Percentiles rank a stretch among this genome's conserved stretches.
These are phyloP conservation scores for Acer negundo DNA, from an alignment of 345 rosid species.

Conservation along the genomic window DNA sequence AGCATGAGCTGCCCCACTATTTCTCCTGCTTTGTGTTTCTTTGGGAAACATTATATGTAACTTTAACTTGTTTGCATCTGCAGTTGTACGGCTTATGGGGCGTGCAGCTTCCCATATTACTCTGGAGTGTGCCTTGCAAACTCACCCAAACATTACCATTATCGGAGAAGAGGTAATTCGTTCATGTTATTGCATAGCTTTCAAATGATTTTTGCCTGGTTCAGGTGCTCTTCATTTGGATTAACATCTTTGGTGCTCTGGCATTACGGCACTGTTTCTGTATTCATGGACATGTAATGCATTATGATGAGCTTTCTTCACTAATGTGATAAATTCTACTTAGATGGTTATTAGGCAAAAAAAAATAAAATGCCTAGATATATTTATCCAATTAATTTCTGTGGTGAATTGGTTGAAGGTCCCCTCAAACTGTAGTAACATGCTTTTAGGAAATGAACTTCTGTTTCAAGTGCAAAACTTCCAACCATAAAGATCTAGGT, in stretches of 20 bases:
- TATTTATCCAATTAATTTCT: neutral
- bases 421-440: no score
- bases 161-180: conserved; percentile 90
- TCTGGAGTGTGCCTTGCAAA: conserved; percentile 95
- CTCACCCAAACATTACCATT: conserved; percentile 91
- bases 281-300: neutral
- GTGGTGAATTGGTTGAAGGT: no score
- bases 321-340: neutral
- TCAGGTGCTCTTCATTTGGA: neutral
- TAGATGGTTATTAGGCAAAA: neutral
- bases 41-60: neutral
- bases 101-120: conserved; percentile 99
- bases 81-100: conserved; percentile 99
- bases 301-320: neutral
- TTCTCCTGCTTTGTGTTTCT: neutral
- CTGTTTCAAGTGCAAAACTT: no score
- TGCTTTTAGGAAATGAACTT: no score
- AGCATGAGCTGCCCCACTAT: neutral
- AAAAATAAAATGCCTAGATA: neutral
- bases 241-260: neutral
- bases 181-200: neutral
- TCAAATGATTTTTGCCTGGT: neutral
- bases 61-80: conserved; percentile 21
- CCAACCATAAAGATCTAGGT: no score
- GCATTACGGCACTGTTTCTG: neutral